Base-by-base conservation (phyloP, 441 rosid species). In the Heliophila coronopifolia region DNA sequence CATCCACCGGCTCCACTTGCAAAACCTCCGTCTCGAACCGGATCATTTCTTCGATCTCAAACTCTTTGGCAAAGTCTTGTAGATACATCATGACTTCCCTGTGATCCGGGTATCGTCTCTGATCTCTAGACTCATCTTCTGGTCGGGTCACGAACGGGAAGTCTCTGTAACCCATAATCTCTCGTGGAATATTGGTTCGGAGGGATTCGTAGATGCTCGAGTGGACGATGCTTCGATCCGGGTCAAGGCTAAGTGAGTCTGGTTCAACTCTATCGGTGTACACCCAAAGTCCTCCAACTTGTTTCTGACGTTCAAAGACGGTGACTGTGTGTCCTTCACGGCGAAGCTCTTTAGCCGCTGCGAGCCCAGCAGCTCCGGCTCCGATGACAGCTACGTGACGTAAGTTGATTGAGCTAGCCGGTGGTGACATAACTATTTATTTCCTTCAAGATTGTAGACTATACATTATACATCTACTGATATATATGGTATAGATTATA, bases 281-380 rank as follows among this genome's bases (percentile, higher is more conserved):
- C 0, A 55, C 34, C 68, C 62, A 63, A 7, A 63, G 62, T 39
- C 94, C 68, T 9, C 68, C 91, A 2, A 79, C 54, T 59, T 63
- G 71, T 49, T 13, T 0, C 27, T 24, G 22, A 6, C 75, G 77
- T 61, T 86, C 94, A 16, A 83, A 75, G 31, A 79, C 76, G 0
- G 74, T 73, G 0, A 86, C 95, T 0, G 26, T 19, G 59, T 75
- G 86, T 13, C 74, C 79, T 43, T 81, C 81, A 0, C 65, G 78
- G 33, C 46, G 58, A 13, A 42, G 78, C 67, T 83, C 95, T 1
- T 76, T 58, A 12, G 94, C 84, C 0, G 91, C 78, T 2, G 69
- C 70, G 31, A 89, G 76, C 20, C 94, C 95, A n/a, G 97, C 74
- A 1, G 86, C 75, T 22, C 97, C 89, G 2, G 85, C 84, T 23